These are phyloP conservation scores for Teratosphaeriaceae sp. DNA, from an alignment of 2,329 filamentous ascomycete species.

Conservation along the genomic window DNA sequence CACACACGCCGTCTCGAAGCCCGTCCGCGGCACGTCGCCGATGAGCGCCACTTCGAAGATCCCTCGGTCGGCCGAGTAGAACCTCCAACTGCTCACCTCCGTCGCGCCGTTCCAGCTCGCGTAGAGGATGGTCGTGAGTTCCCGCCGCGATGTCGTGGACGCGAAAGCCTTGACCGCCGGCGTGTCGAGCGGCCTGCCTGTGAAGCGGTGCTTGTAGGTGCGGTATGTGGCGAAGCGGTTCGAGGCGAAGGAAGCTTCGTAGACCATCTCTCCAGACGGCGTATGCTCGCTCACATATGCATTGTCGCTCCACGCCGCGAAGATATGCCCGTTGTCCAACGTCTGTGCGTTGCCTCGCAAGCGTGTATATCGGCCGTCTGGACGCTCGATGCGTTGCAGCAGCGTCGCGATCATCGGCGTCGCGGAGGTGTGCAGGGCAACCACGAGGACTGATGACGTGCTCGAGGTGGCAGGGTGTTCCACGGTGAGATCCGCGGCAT, in stretches of 20 bases:
- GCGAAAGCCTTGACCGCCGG: conserved; percentile 27
- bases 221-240: conserved; percentile 33
- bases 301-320: conserved; percentile 27
- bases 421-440: neutral
- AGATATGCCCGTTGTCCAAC: conserved; percentile 23
- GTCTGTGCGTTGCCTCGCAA: neutral
- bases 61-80: conserved; percentile 15
- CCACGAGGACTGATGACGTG: neutral
- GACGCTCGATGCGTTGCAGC: neutral
- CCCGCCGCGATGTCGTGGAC: conserved; percentile 21
- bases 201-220: conserved; percentile 33
- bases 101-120: conserved; percentile 35
- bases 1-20: neutral
- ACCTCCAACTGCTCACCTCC: conserved; percentile 30
- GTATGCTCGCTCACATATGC: conserved; percentile 31
- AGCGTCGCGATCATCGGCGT: neutral
- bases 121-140: conserved; percentile 26
- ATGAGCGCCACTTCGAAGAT: neutral
- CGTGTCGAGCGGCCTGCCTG: conserved; percentile 16
- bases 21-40: neutral
- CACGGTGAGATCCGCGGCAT: too few relatives aligned
- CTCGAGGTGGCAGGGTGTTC: neutral
- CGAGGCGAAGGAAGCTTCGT: conserved; percentile 29
- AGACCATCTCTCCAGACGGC: conserved; percentile 17
- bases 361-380: neutral